Evolutionary conservation across 257 asterid genomes (phyloP), one percentile per base, ranked within the genome.

Genomic region (Penstemon newberryi): DNA sequence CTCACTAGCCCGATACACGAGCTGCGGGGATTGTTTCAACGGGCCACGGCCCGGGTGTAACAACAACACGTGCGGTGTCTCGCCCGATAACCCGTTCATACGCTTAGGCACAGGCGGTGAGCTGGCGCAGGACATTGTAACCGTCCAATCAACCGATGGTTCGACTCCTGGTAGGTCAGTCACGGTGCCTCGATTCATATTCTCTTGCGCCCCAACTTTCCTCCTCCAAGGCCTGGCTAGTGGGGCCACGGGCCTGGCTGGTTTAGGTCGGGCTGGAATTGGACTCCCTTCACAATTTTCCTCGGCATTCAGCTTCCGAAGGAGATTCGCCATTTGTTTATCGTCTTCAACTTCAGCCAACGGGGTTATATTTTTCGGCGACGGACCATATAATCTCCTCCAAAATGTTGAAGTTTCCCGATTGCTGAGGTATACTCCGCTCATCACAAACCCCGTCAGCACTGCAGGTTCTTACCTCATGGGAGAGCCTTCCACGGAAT

Each of bases 1-100:
- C 79, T 60, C 81, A 6, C 64, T 81, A 4, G 86, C 91, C 37
- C 15, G 71, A 1, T 49, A 72, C 6, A 39, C 39, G 5, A 36
- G 61, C 3, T 86, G 88, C 9, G 86, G 84, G 3, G 71, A 78
- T 12, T 88, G 86, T 50, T 61, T 67, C 61, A 19, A 15, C 33
- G 79, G 73, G 25, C 82, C 90, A 0, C 19, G 77, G 3, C 90
- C 89, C 5, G 89, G 93, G 0, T 86, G 89, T 84, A 86, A 84
- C 72, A 78, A 74, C 61, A 75, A 81, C 66, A 76, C 84, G 0
- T 89, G 96, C 42, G 52, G 73, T 4, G 9, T 65, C 0, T 1
- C 9, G 0, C 87, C 81, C 1, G 85, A 67, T 63, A 86, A 84
- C 77, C 78, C 89, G 0, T 44, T 86, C 61, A 80, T 33, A 6